Evolutionary conservation across 768 basidiomycete genomes (phyloP).

Genomic region (Coprinopsis cinerea): DNA sequence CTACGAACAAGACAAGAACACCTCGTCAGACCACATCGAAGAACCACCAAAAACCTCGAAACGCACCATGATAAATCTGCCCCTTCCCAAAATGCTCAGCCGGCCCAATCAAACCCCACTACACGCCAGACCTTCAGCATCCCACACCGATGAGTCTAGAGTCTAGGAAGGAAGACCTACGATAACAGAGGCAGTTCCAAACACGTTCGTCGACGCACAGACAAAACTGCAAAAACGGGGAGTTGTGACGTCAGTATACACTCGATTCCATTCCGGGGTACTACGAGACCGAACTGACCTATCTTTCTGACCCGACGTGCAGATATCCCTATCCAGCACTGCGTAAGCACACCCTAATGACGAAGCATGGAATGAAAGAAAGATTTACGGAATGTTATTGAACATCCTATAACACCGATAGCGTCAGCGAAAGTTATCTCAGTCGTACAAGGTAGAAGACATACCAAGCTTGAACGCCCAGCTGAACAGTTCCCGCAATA

Average conservation of each 20-base stretch:
- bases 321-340: conserved; percentile 45
- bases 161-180: conserved; percentile 32
- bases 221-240: conserved; percentile 34
- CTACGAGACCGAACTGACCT: conserved; percentile 27
- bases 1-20: conserved; percentile 20
- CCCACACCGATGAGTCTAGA: not conserved
- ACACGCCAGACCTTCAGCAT: conserved; percentile 7
- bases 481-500: conserved; percentile 61
- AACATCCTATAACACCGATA: conserved; percentile 47
- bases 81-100: conserved; percentile 47
- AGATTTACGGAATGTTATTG: conserved; percentile 44
- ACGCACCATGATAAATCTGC: conserved; percentile 52
- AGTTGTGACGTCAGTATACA: too few relatives aligned
- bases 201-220: conserved; percentile 48
- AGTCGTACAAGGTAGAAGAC: conserved; percentile 9
- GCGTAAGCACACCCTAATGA: not conserved
- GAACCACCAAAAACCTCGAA: not conserved
- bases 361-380: not conserved
- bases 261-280: too few relatives aligned
- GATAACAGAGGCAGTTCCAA: conserved; percentile 48
- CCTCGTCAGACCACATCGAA: conserved; percentile 1
- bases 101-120: conserved; percentile 70
- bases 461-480: conserved; percentile 61
- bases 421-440: not conserved
- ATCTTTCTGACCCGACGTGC: conserved; percentile 37